phyloP scores from a whole-genome alignment of 2,329 filamentous ascomycete species.

The Sarocladium brachiariae region DNA sequence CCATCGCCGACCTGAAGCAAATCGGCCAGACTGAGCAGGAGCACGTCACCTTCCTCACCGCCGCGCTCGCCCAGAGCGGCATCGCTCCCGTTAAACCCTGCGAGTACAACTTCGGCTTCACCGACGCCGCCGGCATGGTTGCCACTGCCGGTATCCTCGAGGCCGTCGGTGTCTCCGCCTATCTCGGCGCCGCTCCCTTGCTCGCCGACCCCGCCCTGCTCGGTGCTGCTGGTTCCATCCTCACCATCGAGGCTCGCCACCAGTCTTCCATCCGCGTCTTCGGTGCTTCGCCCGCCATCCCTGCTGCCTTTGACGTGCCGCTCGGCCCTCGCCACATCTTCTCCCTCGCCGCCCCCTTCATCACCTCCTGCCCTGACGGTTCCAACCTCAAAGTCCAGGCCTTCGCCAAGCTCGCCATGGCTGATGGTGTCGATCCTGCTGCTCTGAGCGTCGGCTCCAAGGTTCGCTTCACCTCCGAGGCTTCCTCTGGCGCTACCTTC shows the following conservation, averaged over 20 bases:
- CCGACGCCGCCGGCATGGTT: slow-evolving; percentile 60
- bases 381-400: slow-evolving; percentile 55
- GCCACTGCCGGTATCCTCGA: slow-evolving; percentile 64
- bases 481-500: slow-evolving; percentile 44
- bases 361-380: slow-evolving; percentile 60
- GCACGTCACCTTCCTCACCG: slow-evolving; percentile 36
- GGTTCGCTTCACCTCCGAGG: slow-evolving; percentile 39
- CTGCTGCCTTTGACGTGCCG: slow-evolving; percentile 63
- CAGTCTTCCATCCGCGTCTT: slow-evolving; percentile 64
- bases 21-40: slow-evolving; percentile 56
- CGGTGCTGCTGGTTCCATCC: slow-evolving; percentile 60
- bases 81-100: slow-evolving; percentile 61
- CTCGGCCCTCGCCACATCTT: slow-evolving; percentile 64
- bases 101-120: slow-evolving; percentile 66
- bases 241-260: slow-evolving; percentile 67
- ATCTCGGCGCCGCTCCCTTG: slow-evolving; percentile 63
- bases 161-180: slow-evolving; percentile 66
- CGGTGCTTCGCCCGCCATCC: slow-evolving; percentile 50
- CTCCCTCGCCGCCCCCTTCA: slow-evolving; percentile 67
- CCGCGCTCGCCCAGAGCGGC: slow-evolving; percentile 54
- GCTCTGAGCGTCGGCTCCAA: slow-evolving; percentile 25
- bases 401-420: slow-evolving; percentile 53
- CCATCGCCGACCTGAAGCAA: slow-evolving; percentile 44
- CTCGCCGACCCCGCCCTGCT: slow-evolving; percentile 54
- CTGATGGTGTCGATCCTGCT: slow-evolving; percentile 32